phyloP scores from a whole-genome alignment of 192 early-diverging fungal species.

The Diversispora eburnea region DNA sequence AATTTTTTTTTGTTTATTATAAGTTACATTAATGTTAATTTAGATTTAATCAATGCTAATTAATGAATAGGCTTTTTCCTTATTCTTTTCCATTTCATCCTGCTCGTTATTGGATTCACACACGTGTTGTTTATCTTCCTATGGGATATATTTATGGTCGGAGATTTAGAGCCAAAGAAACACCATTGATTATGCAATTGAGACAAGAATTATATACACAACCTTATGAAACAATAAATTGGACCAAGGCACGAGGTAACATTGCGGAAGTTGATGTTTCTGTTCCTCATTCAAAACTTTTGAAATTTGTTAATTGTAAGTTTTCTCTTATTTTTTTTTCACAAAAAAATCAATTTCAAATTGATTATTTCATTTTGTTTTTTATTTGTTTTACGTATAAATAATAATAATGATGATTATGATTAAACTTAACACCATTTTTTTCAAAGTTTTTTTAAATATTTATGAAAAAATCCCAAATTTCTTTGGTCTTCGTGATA shows the following conservation, averaged over 20 bases:
- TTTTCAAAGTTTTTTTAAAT: slow-evolving; percentile 43
- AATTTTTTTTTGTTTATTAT: background rate
- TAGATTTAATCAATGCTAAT: background rate
- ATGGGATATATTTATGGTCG: slow-evolving; percentile 91
- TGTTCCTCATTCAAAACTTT: slow-evolving; percentile 72
- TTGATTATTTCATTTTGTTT: slow-evolving; percentile 14
- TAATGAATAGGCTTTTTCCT: slow-evolving; percentile 65
- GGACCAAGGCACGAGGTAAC: slow-evolving; percentile 78
- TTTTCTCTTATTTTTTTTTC: background rate
- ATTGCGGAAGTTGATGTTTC: slow-evolving; percentile 79
- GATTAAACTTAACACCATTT: background rate
- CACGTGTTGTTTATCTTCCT: slow-evolving; percentile 88
- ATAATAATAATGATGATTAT: too few relatives aligned
- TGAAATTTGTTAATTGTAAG: slow-evolving; percentile 71
- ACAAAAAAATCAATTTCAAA: too few relatives aligned
- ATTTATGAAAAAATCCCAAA: slow-evolving; percentile 73
- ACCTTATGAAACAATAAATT: slow-evolving; percentile 83
- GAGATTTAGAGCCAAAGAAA: slow-evolving; percentile 55
- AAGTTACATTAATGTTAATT: background rate
- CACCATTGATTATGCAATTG: slow-evolving; percentile 69
- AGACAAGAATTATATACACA: slow-evolving; percentile 87
- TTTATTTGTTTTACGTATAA: background rate
- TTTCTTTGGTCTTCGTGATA: slow-evolving; percentile 50
- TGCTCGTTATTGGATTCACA: slow-evolving; percentile 93
- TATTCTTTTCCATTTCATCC: slow-evolving; percentile 78